Evolutionary conservation across 2,329 filamentous ascomycete genomes (phyloP).

Genomic region (Apiospora sp.): DNA sequence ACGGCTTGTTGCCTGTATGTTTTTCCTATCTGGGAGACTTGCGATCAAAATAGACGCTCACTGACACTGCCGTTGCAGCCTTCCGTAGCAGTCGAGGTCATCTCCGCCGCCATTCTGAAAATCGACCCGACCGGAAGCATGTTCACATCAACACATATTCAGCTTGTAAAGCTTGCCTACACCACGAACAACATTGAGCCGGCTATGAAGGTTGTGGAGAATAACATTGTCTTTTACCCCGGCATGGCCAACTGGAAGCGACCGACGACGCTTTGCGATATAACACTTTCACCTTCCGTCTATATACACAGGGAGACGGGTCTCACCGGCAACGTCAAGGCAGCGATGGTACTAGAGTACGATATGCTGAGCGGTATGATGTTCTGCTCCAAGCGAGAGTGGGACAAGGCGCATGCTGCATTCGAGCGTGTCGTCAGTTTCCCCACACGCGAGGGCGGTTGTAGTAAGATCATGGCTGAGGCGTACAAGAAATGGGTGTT

Average conservation of each 20-base stretch:
- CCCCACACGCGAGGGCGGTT: slow-evolving; percentile 67
- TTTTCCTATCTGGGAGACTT: slow-evolving; percentile 49
- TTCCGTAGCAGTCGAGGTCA: slow-evolving; percentile 52
- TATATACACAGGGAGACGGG: slow-evolving; percentile 69
- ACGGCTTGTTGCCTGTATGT: slow-evolving; percentile 45
- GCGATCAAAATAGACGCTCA: not conserved
- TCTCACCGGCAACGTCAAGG: slow-evolving; percentile 62
- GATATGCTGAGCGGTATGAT: slow-evolving; percentile 71
- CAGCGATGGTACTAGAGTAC: slow-evolving; percentile 69
- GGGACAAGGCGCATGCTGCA: slow-evolving; percentile 67
- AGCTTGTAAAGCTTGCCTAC: slow-evolving; percentile 66
- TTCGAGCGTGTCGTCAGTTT: slow-evolving; percentile 73
- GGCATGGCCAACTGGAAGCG: slow-evolving; percentile 49
- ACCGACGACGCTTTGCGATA: slow-evolving; percentile 54
- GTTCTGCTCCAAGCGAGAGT: slow-evolving; percentile 67
- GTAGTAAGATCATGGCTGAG: slow-evolving; percentile 83
- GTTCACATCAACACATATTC: slow-evolving; percentile 70
- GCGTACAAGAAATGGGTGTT: slow-evolving; percentile 93
- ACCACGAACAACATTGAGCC: slow-evolving; percentile 60
- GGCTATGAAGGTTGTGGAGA: slow-evolving; percentile 69
- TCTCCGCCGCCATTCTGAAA: slow-evolving; percentile 64
- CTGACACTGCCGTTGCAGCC: slow-evolving; percentile 45
- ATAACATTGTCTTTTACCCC: slow-evolving; percentile 72
- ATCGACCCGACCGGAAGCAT: slow-evolving; percentile 72
- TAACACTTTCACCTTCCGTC: slow-evolving; percentile 52